Percentiles rank a stretch among this genome's conserved stretches.
These are phyloP conservation scores for Lignosus rhinocerotis DNA, from an alignment of 1,284 basidiomycete species.

Conservation along the genomic window DNA sequence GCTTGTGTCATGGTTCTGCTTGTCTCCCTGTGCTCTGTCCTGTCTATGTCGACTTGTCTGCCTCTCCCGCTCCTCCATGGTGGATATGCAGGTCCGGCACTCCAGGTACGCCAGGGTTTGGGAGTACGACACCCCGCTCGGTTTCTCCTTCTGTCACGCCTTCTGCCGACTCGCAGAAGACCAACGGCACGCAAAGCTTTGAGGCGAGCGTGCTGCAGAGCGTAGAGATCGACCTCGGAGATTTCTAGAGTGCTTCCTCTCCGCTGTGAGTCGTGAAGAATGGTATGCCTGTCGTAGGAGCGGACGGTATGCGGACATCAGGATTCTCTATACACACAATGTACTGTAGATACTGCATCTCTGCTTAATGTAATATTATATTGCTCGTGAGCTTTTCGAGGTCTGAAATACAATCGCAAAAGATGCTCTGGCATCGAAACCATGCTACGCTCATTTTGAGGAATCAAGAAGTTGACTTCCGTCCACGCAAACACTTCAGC, in stretches of 20 bases:
- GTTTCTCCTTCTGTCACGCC: slow-evolving; percentile 41
- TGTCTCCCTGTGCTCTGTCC: background rate
- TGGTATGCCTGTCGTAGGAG: background rate
- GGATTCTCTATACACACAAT: background rate
- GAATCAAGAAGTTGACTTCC: no score
- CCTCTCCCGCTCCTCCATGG: slow-evolving; percentile 4
- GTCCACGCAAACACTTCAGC: no score
- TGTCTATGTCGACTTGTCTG: slow-evolving; percentile 2
- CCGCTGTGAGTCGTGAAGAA: background rate
- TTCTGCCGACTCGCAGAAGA: slow-evolving; percentile 16
- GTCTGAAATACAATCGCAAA: no score
- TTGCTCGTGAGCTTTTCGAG: background rate
- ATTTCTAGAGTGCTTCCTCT: slow-evolving; percentile 50
- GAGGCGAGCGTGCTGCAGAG: slow-evolving; percentile 61
- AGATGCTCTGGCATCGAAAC: background rate
- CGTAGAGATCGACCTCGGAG: slow-evolving; percentile 76
- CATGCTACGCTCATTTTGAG: background rate
- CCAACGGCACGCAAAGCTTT: slow-evolving; percentile 43
- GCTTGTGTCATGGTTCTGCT: background rate
- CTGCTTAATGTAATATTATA: background rate
- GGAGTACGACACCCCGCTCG: slow-evolving; percentile 36
- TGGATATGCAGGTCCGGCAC: slow-evolving; percentile 4
- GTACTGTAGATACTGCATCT: background rate
- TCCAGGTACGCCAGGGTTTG: slow-evolving; percentile 43
- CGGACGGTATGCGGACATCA: background rate